Conservation (phyloP, 352 stramenopile genomes). For the Pythium monospermum region DNA sequence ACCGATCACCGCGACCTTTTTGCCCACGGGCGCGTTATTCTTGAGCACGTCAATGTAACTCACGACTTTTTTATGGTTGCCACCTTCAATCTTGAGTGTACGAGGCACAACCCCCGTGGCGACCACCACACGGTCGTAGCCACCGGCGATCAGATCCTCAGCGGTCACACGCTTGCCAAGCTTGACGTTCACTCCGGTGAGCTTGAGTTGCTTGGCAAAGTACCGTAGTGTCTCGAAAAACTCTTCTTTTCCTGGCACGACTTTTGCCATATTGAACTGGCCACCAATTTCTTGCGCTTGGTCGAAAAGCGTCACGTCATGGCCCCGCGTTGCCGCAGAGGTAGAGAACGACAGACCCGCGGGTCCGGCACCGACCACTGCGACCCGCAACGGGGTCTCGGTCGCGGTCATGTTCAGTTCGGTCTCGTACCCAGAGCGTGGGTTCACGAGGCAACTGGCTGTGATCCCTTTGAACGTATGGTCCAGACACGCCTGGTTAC, state of each 20-base stretch:
- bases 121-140: conserved; percentile 93
- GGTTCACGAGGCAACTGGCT: conserved; percentile 96
- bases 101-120: conserved; percentile 93
- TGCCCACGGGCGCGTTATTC: conserved; percentile 83
- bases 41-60: conserved; percentile 96
- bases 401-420: conserved; percentile 78
- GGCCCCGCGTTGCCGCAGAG: conserved; percentile 83
- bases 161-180: conserved; percentile 51
- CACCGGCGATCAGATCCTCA: conserved; percentile 39
- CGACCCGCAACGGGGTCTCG: conserved; percentile 38
- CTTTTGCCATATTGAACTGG: conserved; percentile 98
- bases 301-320: conserved; percentile 94
- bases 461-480: conserved; percentile 95
- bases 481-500: conserved; percentile 95
- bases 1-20: conserved; percentile 94
- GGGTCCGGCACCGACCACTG: conserved; percentile 92
- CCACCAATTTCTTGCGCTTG: conserved; percentile 81
- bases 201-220: conserved; percentile 88
- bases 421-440: conserved; percentile 92
- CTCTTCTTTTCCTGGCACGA: conserved; percentile 96
- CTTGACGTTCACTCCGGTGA: conserved; percentile 79
- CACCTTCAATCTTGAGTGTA: conserved; percentile 82
- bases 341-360: conserved; percentile 92
- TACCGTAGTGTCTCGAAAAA: conserved; percentile 97
- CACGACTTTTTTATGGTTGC: conserved; percentile 87